Evolutionary conservation across 2,329 filamentous ascomycete genomes (phyloP).

Genomic region (Aspergillus aculeatinus): DNA sequence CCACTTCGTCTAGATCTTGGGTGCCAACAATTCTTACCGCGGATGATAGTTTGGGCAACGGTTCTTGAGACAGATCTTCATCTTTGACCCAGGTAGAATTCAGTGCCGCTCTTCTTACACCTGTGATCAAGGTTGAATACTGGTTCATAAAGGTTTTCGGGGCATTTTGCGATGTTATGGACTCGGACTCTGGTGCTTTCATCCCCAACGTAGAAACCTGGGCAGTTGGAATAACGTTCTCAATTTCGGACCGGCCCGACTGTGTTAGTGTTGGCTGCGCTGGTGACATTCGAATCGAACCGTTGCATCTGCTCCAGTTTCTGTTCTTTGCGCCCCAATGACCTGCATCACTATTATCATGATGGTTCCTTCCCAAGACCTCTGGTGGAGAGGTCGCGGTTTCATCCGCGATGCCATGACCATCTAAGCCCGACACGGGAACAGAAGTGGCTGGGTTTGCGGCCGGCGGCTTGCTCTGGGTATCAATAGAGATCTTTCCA

Average conservation of each 20-base stretch:
- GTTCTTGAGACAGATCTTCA: slow-evolving; percentile 37
- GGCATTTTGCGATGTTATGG: slow-evolving; percentile 1
- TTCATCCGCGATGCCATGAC: background rate
- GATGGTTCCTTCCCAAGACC: background rate
- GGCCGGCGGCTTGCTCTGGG: background rate
- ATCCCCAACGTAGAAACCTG: background rate
- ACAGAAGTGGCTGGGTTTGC: background rate
- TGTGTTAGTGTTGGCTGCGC: slow-evolving; percentile 19
- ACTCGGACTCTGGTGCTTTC: slow-evolving; percentile 25
- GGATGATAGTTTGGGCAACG: slow-evolving; percentile 17
- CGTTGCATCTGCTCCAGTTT: background rate
- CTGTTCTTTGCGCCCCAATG: background rate
- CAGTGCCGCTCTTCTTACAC: slow-evolving; percentile 5
- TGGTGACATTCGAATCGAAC: background rate
- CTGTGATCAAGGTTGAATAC: slow-evolving; percentile 2
- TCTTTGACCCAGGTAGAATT: slow-evolving; percentile 34
- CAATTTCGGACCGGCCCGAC: slow-evolving; percentile 13
- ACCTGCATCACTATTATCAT: background rate
- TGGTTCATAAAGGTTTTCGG: background rate
- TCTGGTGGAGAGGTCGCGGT: background rate
- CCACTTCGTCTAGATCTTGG: slow-evolving; percentile 59
- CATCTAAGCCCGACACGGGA: background rate
- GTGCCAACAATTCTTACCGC: slow-evolving; percentile 50
- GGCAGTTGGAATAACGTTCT: slow-evolving; percentile 1
- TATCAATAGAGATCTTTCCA: background rate